phyloP scores from a whole-genome alignment of 805 yeast genomes.

The Candida alai region DNA sequence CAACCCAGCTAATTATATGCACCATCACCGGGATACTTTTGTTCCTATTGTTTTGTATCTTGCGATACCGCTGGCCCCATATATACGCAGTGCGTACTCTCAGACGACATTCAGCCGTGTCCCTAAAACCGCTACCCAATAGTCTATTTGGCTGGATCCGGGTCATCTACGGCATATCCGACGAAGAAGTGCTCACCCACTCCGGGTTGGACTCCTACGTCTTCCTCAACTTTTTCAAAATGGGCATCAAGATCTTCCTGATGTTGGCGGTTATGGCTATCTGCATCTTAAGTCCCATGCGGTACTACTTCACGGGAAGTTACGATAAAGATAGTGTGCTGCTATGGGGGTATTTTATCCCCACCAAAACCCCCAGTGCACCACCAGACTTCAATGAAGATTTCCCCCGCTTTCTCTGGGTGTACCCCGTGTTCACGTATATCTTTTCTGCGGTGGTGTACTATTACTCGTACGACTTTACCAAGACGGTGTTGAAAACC shows the following conservation, averaged over 20 bases:
- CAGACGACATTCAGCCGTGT: conserved; percentile 32
- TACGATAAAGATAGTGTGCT: conserved; percentile 39
- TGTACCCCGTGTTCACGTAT: conserved; percentile 55
- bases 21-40: conserved; percentile 42
- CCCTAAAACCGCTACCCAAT: conserved; percentile 42
- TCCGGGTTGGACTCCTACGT: conserved; percentile 91
- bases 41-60: conserved; percentile 46
- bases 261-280: conserved; percentile 60
- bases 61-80: conserved; percentile 53
- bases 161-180: conserved; percentile 59
- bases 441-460: conserved; percentile 47
- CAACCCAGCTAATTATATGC: conserved; percentile 51
- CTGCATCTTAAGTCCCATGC: conserved; percentile 32
- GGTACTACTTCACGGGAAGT: conserved; percentile 40
- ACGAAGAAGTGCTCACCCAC: conserved; percentile 72
- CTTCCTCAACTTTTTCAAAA: conserved; percentile 41
- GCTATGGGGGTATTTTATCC: neutral
- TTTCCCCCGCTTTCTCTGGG: conserved; percentile 45
- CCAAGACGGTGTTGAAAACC: conserved; percentile 46
- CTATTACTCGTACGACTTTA: conserved; percentile 42
- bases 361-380: too few species aligned
- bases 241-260: conserved; percentile 70
- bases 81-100: conserved; percentile 54
- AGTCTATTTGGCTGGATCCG: conserved; percentile 74
- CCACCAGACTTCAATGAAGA: conserved; percentile 30